Evolutionary conservation across 1,284 basidiomycete species (phyloP).

Genomic region (Irpex sp.): DNA sequence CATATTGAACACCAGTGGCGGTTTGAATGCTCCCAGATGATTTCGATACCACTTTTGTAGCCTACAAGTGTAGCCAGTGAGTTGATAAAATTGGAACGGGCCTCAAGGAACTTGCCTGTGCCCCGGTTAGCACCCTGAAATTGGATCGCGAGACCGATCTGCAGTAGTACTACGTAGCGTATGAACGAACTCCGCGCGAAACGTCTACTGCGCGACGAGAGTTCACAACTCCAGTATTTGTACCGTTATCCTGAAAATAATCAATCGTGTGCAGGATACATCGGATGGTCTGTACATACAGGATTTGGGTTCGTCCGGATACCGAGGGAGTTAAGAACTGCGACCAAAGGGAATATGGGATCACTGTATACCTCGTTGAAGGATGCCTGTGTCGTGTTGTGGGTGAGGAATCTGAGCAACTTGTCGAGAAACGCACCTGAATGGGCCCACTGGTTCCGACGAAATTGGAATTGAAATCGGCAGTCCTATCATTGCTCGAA

Average conservation of each 20-base stretch:
- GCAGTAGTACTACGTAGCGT: slow-evolving; percentile 21
- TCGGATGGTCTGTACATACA: slow-evolving; percentile 9
- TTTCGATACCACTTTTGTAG: background rate
- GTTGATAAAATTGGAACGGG: background rate
- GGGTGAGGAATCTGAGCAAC: background rate
- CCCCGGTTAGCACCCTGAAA: slow-evolving; percentile 7
- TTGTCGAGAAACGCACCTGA: background rate
- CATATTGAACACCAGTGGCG: slow-evolving; percentile 14
- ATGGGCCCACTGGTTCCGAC: slow-evolving; percentile 12
- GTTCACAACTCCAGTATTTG: slow-evolving; percentile 21
- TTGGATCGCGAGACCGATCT: slow-evolving; percentile 8
- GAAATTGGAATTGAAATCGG: slow-evolving; percentile 4
- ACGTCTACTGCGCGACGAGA: slow-evolving; percentile 18
- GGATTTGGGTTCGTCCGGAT: slow-evolving; percentile 20
- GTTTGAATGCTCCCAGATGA: background rate
- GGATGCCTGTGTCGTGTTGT: slow-evolving; percentile 7
- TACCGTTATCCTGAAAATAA: slow-evolving; percentile 17
- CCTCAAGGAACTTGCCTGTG: slow-evolving; percentile 7
- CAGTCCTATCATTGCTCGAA: background rate
- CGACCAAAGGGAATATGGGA: slow-evolving; percentile 17
- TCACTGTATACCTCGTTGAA: slow-evolving; percentile 21
- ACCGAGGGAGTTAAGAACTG: slow-evolving; percentile 18
- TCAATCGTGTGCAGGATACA: background rate
- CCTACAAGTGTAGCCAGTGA: background rate
- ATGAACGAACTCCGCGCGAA: slow-evolving; percentile 21